phyloP scores from a whole-genome alignment of 2,329 filamentous ascomycete species.

The Xylaria sp. region DNA sequence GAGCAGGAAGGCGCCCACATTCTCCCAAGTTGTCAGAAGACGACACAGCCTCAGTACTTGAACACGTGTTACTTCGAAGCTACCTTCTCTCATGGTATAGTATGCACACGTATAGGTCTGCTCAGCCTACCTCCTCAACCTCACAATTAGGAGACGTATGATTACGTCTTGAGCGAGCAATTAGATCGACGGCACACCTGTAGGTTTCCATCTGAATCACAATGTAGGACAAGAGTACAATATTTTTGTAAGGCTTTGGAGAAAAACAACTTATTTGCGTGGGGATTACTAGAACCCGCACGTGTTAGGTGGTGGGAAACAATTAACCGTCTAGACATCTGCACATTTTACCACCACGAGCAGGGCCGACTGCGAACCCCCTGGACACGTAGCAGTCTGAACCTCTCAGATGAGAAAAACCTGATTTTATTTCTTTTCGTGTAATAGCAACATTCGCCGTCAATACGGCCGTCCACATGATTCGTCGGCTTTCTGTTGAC shows the following conservation, averaged over 20 bases:
- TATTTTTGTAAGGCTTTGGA: conserved; percentile 19
- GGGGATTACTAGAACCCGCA: conserved; percentile 46
- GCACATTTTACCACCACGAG: conserved; percentile 44
- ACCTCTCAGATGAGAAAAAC: conserved; percentile 51
- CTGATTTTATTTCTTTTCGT: conserved; percentile 54
- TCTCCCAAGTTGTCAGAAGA: neutral
- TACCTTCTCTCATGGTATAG: neutral
- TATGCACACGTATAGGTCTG: neutral
- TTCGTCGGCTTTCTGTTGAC: conserved; percentile 40
- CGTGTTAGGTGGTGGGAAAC: conserved; percentile 45
- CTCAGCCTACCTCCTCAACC: neutral
- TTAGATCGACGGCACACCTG: neutral
- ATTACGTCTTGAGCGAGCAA: neutral
- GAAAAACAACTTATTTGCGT: conserved; percentile 40
- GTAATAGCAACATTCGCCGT: conserved; percentile 50
- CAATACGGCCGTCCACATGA: conserved; percentile 45
- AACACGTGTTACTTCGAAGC: neutral
- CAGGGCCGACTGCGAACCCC: conserved; percentile 36
- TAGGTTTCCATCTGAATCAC: neutral
- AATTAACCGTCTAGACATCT: conserved; percentile 51
- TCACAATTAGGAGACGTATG: neutral
- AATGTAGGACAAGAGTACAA: neutral
- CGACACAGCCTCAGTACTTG: neutral
- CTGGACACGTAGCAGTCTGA: conserved; percentile 41
- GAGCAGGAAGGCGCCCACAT: too few species aligned